Base-by-base conservation (phyloP, 73 alveolate genomes). In the Paraurostyla sp. region DNA sequence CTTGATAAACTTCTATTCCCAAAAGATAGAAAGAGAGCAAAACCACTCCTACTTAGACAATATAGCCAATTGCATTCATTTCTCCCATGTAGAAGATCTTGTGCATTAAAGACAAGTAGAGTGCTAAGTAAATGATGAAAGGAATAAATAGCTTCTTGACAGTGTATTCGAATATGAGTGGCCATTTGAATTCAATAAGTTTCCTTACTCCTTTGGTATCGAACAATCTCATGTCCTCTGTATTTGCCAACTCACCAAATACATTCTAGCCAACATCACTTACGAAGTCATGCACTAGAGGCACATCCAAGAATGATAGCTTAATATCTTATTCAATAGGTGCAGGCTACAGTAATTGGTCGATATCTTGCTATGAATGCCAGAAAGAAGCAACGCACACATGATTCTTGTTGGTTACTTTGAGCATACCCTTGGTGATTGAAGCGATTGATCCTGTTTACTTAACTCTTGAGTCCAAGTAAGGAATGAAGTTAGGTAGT, bases 101-200 rank as follows among this genome's bases (percentile, higher is more conserved):
- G 23, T 42, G 63, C 59, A 41, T 18, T 22, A 13, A 85, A 29
- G 57, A 11, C 48, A 22, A 33, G 52, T 60, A 85, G 13, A 15
- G n/a, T 2, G 57, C 29, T n/a, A 71, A 35, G 80, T 13, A 51
- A 51, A 68, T 30, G 3, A 71, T 0, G 69, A 42, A 85, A 0
- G 93, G 88, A n/a, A 71, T 11, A 32, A 85, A 71, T 11, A 85
- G 63, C 40, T 63, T 46, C 22, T 1, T 0, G 16, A 51, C n/a
- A 16, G 71, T 85, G 52, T 48, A 51, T 16, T 51, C 0, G 81
- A 43, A 60, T 0, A 59, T 54, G 16, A 85, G 43, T 0, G 88
- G 88, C 93, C 93, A 85, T 85, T 54, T 68, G 54, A 38, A 85
- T 42, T 85, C 88, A 33, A 85, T 78, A 23, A 78, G 45, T 78